phyloP scores from a whole-genome alignment of 768 basidiomycete genomes.

The Hericium alpestre region DNA sequence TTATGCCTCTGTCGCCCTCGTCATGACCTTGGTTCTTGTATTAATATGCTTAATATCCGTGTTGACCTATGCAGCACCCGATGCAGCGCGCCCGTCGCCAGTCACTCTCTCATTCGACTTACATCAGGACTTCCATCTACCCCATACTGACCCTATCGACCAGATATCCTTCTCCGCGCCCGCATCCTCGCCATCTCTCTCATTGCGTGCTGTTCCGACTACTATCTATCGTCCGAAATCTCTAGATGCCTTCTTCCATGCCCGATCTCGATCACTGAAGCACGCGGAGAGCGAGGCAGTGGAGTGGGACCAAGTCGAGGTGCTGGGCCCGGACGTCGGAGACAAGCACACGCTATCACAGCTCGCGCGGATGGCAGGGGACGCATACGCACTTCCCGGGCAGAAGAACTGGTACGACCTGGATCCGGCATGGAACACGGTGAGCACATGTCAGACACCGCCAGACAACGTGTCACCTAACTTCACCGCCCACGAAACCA shows the following conservation, averaged over 20 bases:
- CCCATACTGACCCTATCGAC: background rate
- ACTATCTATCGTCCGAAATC: constrained; percentile 54
- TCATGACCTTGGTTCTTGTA: too few species aligned
- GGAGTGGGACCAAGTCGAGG: constrained; percentile 58
- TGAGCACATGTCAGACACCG: constrained; percentile 1
- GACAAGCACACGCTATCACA: constrained; percentile 73
- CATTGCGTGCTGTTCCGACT: constrained; percentile 40
- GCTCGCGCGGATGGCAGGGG: constrained; percentile 78
- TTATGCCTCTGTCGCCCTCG: too few species aligned
- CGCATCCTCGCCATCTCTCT: constrained; percentile 3
- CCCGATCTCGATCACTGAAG: constrained; percentile 40
- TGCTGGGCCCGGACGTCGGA: constrained; percentile 67
- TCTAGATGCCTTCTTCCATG: constrained; percentile 36
- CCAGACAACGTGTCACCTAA: background rate
- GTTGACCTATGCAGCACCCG: background rate
- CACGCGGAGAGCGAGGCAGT: constrained; percentile 39
- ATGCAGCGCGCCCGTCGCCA: background rate
- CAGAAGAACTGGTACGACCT: constrained; percentile 74
- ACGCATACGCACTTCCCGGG: constrained; percentile 76
- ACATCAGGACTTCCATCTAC: background rate
- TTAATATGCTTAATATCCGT: too few species aligned
- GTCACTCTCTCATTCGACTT: background rate
- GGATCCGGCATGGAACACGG: constrained; percentile 60
- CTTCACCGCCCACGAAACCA: background rate
- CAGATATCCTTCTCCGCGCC: background rate